These are phyloP conservation scores for Paralagenidium karlingii DNA, from an alignment of 352 stramenopile species.

Conservation along the genomic window DNA sequence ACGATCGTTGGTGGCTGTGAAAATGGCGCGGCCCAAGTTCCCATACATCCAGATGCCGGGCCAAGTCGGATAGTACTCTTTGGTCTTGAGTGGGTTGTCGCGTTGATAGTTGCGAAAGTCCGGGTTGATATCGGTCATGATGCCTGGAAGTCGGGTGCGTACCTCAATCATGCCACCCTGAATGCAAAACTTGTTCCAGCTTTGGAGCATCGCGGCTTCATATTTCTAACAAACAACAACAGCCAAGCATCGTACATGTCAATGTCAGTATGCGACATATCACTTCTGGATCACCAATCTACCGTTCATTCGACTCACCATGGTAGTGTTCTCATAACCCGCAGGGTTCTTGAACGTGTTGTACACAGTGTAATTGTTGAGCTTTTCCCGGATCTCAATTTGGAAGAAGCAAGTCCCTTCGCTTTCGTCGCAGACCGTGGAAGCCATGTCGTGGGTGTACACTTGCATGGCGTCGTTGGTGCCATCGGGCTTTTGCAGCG, in stretches of 20 bases:
- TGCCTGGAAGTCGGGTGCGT: constrained; percentile 52
- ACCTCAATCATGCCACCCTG: constrained; percentile 87
- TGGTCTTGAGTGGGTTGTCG: constrained; percentile 26
- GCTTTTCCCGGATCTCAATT: constrained; percentile 36
- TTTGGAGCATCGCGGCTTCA: constrained; percentile 78
- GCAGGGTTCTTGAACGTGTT: constrained; percentile 52
- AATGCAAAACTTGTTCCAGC: constrained; percentile 94
- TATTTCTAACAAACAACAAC: constrained; percentile 38
- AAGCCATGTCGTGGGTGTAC: constrained; percentile 55
- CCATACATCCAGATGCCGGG: constrained; percentile 83
- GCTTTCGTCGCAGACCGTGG: constrained; percentile 29
- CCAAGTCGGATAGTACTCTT: constrained; percentile 38
- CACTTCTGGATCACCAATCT: too few species aligned
- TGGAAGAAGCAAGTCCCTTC: constrained; percentile 36
- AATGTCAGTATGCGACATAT: too few species aligned
- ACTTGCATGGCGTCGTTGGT: constrained; percentile 49
- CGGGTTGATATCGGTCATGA: constrained; percentile 12
- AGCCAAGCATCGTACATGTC: too few species aligned
- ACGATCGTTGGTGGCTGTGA: constrained; percentile 60
- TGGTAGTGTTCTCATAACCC: constrained; percentile 24
- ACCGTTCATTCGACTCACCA: too few species aligned
- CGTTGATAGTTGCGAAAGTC: constrained; percentile 9
- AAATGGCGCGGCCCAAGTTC: constrained; percentile 80
- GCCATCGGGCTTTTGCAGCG: constrained; percentile 52
- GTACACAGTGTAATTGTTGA: constrained; percentile 49